A percentile compares a stretch with the other conserved stretches of the same genome.
Conservation (phyloP, 2,329 filamentous ascomycete genomes). For the Colletotrichum sp. region DNA sequence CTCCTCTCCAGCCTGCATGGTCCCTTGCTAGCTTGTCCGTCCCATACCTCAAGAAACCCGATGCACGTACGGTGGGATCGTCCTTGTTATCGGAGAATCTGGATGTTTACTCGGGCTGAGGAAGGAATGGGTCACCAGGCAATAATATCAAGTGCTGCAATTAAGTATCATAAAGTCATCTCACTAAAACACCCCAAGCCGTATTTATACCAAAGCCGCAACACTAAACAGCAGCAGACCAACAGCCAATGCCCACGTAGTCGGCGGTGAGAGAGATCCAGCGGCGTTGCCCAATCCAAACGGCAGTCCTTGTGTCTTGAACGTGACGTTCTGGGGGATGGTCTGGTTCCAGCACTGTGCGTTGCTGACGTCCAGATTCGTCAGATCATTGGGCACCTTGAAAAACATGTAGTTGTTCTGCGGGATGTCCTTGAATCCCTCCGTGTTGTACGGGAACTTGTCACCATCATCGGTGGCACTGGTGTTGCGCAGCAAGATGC, state of each 20-base stretch:
- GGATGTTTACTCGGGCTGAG: background rate
- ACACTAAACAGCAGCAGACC: constrained; percentile 24
- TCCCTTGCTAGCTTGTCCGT: background rate
- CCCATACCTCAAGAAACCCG: background rate
- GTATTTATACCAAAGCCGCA: constrained; percentile 26
- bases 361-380: constrained; percentile 67
- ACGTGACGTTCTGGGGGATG: constrained; percentile 74
- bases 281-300: constrained; percentile 48
- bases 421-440: constrained; percentile 70
- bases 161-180: background rate
- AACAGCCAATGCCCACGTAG: constrained; percentile 22
- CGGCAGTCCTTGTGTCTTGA: constrained; percentile 66
- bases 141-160: background rate
- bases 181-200: background rate
- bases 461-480: constrained; percentile 70
- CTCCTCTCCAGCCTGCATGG: background rate
- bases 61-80: background rate
- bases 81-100: background rate
- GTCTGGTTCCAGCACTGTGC: constrained; percentile 71
- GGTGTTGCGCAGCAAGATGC: constrained; percentile 79
- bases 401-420: constrained; percentile 82
- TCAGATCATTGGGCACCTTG: constrained; percentile 71
- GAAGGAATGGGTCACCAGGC: background rate
- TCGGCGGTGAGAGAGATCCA: constrained; percentile 24
- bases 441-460: constrained; percentile 78